A percentile compares a stretch with the other conserved stretches of the same genome.
Conservation (phyloP, 2,329 filamentous ascomycete genomes). For the Neoarthrinium moseri region DNA sequence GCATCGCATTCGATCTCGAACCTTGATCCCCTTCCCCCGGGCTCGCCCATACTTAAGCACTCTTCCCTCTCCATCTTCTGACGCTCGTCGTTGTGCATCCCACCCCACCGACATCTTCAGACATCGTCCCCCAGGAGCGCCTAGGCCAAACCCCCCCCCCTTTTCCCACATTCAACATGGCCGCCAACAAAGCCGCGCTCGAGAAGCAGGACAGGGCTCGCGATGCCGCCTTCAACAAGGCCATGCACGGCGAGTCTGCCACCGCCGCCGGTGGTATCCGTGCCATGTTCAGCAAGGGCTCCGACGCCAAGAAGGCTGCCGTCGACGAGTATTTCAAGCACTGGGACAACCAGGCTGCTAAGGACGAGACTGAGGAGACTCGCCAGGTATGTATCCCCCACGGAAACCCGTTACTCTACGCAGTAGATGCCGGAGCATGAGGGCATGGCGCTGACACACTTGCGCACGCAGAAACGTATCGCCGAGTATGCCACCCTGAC, state of each 20-base stretch:
- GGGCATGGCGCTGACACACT: background rate
- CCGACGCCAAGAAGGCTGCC: conserved; percentile 71
- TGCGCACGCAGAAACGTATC: conserved; percentile 61
- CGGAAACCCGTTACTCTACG: conserved; percentile 8
- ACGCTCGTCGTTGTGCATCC: background rate
- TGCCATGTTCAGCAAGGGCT: conserved; percentile 84
- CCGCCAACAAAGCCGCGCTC: conserved; percentile 49
- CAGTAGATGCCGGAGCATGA: background rate
- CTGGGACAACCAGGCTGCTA: conserved; percentile 82
- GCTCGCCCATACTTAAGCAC: background rate
- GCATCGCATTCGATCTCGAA: background rate
- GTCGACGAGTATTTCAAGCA: conserved; percentile 95
- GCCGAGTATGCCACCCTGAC: conserved; percentile 92
- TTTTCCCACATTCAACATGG: conserved; percentile 38
- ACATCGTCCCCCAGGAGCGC: background rate
- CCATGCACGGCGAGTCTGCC: conserved; percentile 74
- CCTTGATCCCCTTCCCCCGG: background rate
- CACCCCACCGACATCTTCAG: background rate
- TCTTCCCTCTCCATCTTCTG: background rate
- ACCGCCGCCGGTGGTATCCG: conserved; percentile 69
- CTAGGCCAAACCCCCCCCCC: background rate
- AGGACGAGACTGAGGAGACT: conserved; percentile 77
- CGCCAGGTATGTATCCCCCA: conserved; percentile 67
- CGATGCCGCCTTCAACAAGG: conserved; percentile 89
- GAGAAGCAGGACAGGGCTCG: conserved; percentile 81